A percentile compares a stretch with the other conserved stretches of the same genome.
phyloP scores from a whole-genome alignment of 2,329 filamentous ascomycete species.

The Bimuria novae-zelandiae region DNA sequence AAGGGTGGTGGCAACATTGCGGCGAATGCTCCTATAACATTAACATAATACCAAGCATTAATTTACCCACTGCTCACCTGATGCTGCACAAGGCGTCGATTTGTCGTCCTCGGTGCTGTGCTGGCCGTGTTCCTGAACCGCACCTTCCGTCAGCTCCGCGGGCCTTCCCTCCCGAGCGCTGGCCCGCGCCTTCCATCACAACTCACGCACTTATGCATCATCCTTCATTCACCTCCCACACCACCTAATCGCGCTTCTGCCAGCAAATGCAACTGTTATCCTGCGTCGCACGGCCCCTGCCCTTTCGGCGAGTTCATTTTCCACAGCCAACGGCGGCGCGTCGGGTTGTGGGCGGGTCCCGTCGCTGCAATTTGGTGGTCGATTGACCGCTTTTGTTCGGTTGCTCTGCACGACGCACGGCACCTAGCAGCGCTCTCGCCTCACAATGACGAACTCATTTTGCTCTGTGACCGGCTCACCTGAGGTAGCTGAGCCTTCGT shows the following conservation, averaged over 20 bases:
- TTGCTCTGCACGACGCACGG: too few species aligned
- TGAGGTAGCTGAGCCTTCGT: slow-evolving; percentile 45
- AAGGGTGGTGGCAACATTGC: slow-evolving; percentile 6
- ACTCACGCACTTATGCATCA: slow-evolving; percentile 2
- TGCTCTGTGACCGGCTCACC: slow-evolving; percentile 43
- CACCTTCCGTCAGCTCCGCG: slow-evolving; percentile 2
- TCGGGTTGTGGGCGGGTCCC: slow-evolving; percentile 27
- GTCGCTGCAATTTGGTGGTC: slow-evolving; percentile 8
- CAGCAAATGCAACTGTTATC: slow-evolving; percentile 29
- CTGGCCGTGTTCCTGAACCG: slow-evolving; percentile 10
- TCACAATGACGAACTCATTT: slow-evolving; percentile 38
- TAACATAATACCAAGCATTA: not conserved
- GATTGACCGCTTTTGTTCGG: slow-evolving; percentile 32
- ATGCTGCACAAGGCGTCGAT: not conserved
- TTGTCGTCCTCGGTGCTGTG: slow-evolving; percentile 1
- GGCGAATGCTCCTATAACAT: not conserved
- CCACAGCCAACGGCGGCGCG: slow-evolving; percentile 37
- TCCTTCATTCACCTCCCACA: slow-evolving; percentile 8
- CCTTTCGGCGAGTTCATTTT: slow-evolving; percentile 25
- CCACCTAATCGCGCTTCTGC: slow-evolving; percentile 11
- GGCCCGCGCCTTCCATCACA: slow-evolving; percentile 12
- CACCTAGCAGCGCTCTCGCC: slow-evolving; percentile 27
- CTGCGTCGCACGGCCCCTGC: slow-evolving; percentile 28
- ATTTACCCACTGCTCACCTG: slow-evolving; percentile 8
- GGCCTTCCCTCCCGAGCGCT: not conserved